Conservation (phyloP, 108 stramenopile genomes). For the Nitzschia sp. region DNA sequence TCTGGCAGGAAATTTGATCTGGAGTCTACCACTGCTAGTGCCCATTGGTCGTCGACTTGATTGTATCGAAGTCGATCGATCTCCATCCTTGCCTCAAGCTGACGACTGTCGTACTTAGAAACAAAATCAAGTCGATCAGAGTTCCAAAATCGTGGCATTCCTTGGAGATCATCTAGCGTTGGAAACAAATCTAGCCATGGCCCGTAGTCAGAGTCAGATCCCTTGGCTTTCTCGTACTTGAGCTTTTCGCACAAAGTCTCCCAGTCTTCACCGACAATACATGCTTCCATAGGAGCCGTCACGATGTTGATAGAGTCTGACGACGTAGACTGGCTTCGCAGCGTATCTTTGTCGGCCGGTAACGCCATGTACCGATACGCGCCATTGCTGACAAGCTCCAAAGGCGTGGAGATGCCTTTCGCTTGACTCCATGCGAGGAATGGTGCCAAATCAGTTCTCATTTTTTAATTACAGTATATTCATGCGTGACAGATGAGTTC, state of each 20-base stretch:
- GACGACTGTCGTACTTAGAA: constrained; percentile 53
- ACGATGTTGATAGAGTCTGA: constrained; percentile 30
- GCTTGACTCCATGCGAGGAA: constrained; percentile 69
- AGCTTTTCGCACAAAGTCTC: constrained; percentile 62
- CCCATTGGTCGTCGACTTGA: constrained; percentile 56
- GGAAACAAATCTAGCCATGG: constrained; percentile 38
- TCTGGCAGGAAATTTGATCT: constrained; percentile 73
- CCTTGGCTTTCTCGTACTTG: constrained; percentile 50
- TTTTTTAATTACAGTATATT: too few relatives aligned
- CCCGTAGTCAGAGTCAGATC: constrained; percentile 54
- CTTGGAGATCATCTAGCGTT: constrained; percentile 32
- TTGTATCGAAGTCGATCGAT: constrained; percentile 31
- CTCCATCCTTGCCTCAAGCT: constrained; percentile 54
- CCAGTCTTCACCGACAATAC: constrained; percentile 53
- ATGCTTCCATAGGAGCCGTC: constrained; percentile 55
- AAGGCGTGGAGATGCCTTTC: constrained; percentile 55
- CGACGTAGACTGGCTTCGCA: constrained; percentile 20
- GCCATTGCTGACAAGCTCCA: constrained; percentile 42
- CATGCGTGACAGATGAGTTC: too few relatives aligned
- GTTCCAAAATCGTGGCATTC: constrained; percentile 78
- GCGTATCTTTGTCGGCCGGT: constrained; percentile 18
- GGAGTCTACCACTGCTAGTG: constrained; percentile 76
- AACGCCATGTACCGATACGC: constrained; percentile 46
- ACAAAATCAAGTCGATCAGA: constrained; percentile 50
- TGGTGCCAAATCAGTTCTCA: constrained; percentile 25